These are phyloP conservation scores for Yamadazyma mexicana DNA, from an alignment of 1,139 yeast genomes.

Conservation along the genomic window DNA sequence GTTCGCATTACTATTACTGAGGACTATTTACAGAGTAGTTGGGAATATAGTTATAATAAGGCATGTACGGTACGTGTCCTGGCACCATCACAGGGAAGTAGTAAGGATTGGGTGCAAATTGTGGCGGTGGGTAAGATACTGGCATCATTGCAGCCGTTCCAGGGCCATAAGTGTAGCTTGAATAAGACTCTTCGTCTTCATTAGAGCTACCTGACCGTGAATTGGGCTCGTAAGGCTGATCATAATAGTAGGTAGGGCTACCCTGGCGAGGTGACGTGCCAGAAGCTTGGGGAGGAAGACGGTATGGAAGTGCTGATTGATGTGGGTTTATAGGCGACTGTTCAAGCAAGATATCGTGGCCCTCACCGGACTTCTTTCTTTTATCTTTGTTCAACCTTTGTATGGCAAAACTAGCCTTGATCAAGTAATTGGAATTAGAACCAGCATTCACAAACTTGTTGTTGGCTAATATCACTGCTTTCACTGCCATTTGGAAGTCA, in stretches of 20 bases:
- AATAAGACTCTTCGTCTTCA: slow-evolving; percentile 2
- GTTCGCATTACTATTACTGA: slow-evolving; percentile 2
- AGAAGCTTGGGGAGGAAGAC: background rate
- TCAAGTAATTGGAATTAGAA: slow-evolving; percentile 23
- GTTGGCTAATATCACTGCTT: slow-evolving; percentile 41
- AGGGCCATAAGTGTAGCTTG: slow-evolving; percentile 7
- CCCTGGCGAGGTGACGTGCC: background rate
- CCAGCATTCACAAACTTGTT: slow-evolving; percentile 25
- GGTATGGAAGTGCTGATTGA: background rate
- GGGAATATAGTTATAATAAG: slow-evolving; percentile 10
- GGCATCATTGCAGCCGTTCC: slow-evolving; percentile 8
- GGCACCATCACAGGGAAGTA: slow-evolving; percentile 8
- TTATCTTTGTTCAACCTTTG: slow-evolving; percentile 24
- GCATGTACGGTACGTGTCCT: slow-evolving; percentile 6
- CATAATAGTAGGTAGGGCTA: slow-evolving; percentile 5
- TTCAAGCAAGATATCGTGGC: slow-evolving; percentile 2
- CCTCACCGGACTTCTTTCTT: slow-evolving; percentile 8
- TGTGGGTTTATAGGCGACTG: background rate
- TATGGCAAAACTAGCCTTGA: slow-evolving; percentile 44
- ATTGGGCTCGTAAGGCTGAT: background rate
- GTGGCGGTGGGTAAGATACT: slow-evolving; percentile 8
- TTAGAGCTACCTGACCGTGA: slow-evolving; percentile 1
- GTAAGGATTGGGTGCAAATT: slow-evolving; percentile 5
- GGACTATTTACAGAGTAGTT: slow-evolving; percentile 13
- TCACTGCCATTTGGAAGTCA: slow-evolving; percentile 38